Evolutionary conservation across 306 rosid genomes (phyloP), one percentile per base, ranked within the genome.

Genomic region (Cyamopsis tetragonoloba): DNA sequence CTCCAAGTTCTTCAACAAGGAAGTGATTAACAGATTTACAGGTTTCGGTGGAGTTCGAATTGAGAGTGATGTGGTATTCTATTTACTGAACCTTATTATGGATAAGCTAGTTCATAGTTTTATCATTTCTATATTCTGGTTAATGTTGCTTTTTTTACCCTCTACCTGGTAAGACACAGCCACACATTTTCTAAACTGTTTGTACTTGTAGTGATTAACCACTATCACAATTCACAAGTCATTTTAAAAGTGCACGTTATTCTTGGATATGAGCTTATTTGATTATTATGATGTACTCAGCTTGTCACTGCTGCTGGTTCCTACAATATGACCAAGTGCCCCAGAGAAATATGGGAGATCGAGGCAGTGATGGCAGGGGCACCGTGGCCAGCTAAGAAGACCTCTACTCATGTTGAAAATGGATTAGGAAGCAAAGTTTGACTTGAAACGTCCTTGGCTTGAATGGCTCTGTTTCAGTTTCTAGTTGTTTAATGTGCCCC

Each of bases 301-400:
- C 77, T 64, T 71, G 90, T 92, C 79, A 83, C 87, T 27, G 87
- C 81, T 15, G 19, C 24, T 26, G 95, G 98, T 60, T 89, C 89
- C 84, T 85, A 83, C 77, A 92, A 84, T 71, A 79, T 89, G 98
- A 85, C 89, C 15, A 84, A 79, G n/a, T 85, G 89, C 67, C 98
- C 96, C 1, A 83, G 95, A 24, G 70, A 85, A 69, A 73, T 67
- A 63, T 49, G 13, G 64, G 96, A 92, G 76, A 85, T 92, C 6
- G 96, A 92, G 68, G 92, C 89, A 11, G 95, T 92, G 48, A 92
- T 92, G 98, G 87, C 92, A 1, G 98, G 92, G 10, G 86, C 79
- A 48, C 85, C 87, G 4, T 92, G 98, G 98, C 89, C 95, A 4
- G 63, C 47, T 34, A 59, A 78, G 56, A 71, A 65, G 42, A 62